A percentile compares a stretch with the other conserved stretches of the same genome.
phyloP scores from a whole-genome alignment of 345 rosid genomes.

The Odontarrhena argentea region DNA sequence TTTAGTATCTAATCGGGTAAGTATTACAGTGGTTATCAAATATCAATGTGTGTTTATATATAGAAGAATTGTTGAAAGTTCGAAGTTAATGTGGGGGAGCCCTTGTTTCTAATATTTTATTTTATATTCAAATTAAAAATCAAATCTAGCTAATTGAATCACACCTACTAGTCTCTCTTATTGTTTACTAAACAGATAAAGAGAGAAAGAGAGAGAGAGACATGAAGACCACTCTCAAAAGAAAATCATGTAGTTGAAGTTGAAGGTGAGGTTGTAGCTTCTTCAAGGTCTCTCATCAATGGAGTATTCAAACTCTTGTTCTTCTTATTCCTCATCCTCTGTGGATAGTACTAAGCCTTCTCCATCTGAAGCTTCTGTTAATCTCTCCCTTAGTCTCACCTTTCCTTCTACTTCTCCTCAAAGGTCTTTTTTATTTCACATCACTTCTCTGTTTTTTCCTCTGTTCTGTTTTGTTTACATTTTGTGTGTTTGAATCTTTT shows the following conservation, averaged over 20 bases:
- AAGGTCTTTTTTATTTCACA: constrained; percentile 32
- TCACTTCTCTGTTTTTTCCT: constrained; percentile 29
- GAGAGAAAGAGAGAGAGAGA: constrained; percentile 30
- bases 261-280: constrained; percentile 22
- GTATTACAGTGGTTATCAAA: constrained; percentile 36
- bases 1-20: constrained; percentile 35
- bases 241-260: constrained; percentile 30
- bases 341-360: constrained; percentile 37
- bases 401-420: constrained; percentile 38
- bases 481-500: background rate
- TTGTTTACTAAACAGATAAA: constrained; percentile 33
- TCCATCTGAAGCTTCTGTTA: constrained; percentile 37
- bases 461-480: background rate
- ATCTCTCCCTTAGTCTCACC: constrained; percentile 42
- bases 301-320: constrained; percentile 36
- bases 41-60: constrained; percentile 33
- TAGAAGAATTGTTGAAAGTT: constrained; percentile 32
- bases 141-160: constrained; percentile 24
- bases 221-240: constrained; percentile 40
- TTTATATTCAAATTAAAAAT: background rate
- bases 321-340: constrained; percentile 40
- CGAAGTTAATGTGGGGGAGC: constrained; percentile 33
- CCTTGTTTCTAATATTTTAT: constrained; percentile 6
- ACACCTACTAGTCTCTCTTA: constrained; percentile 35
- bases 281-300: constrained; percentile 35